A percentile compares a stretch with the other conserved stretches of the same genome.
These are phyloP conservation scores for Styphnolobium japonicum DNA, from an alignment of 306 rosid genomes.

Conservation along the genomic window DNA sequence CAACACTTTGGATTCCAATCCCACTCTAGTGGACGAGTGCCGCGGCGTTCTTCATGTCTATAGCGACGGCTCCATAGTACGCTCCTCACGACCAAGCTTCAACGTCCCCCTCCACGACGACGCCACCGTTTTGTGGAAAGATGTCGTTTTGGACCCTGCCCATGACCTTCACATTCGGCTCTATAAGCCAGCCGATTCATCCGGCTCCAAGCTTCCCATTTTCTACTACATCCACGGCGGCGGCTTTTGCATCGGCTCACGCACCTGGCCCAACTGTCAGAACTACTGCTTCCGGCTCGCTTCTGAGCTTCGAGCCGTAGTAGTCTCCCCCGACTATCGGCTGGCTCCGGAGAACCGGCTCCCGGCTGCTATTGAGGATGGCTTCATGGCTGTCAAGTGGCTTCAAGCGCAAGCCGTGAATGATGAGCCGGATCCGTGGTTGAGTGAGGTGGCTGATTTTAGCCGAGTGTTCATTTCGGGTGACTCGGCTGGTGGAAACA, in stretches of 20 bases:
- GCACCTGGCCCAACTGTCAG: slow-evolving; percentile 83
- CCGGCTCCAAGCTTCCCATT: slow-evolving; percentile 52
- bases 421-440: slow-evolving; percentile 53
- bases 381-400: slow-evolving; percentile 65
- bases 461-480: slow-evolving; percentile 63
- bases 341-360: slow-evolving; percentile 84
- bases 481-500: slow-evolving; percentile 89
- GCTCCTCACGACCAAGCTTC: slow-evolving; percentile 57
- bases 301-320: slow-evolving; percentile 44
- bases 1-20: neutral
- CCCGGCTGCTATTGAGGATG: slow-evolving; percentile 69
- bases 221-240: slow-evolving; percentile 88
- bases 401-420: slow-evolving; percentile 54
- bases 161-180: slow-evolving; percentile 66
- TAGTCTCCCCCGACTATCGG: slow-evolving; percentile 72
- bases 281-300: slow-evolving; percentile 74
- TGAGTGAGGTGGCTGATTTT: slow-evolving; percentile 64
- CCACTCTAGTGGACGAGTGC: slow-evolving; percentile 61
- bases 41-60: slow-evolving; percentile 82
- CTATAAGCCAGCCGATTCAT: slow-evolving; percentile 51
- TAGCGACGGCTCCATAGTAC: slow-evolving; percentile 69
- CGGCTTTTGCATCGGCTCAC: slow-evolving; percentile 94
- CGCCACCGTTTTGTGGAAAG: slow-evolving; percentile 72
- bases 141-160: slow-evolving; percentile 51
- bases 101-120: slow-evolving; percentile 50